Base-by-base conservation (phyloP, 148 eudicot species). In the Heliosperma pusillum region DNA sequence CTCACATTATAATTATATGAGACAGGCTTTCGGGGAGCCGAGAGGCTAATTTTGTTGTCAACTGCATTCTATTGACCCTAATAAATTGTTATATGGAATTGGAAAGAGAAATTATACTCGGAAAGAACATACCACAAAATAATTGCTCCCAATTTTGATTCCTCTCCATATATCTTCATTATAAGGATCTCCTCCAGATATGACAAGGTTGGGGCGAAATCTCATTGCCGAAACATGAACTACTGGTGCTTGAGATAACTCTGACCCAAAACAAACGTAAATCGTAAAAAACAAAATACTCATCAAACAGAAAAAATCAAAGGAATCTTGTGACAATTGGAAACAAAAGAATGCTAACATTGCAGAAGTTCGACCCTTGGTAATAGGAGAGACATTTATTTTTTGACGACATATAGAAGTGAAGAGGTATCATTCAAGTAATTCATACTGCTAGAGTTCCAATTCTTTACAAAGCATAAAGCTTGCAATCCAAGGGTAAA, bases 131-230 rank as follows among this genome's bases (percentile, higher is more conserved):
- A 91, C 98, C 73, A 60, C 79, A 76, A 94, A 94, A 72, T 81
- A 33, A 55, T 80, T 80, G 36, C 82, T 70, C 55, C 97, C 98
- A 72, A 94, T 89, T 76, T 66, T 87, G 64, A 91, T 61, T 77
- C 85, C 77, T 62, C 70, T 78, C 98, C 98, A 94, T 65, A 73
- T 78, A 81, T 94, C 98, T 91, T 94, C 98, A 50, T 79, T 83
- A 78, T 87, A 94, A 58, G 98, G 91, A 79, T 82, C 82, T 60
- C 97, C 97, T 62, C 98, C 97, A 74, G 93, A 89, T 78, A 88
- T 80, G 71, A 94, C 88, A 77, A 94, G 85, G 77, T 94, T 94
- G 68, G 98, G 98, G 15, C 98, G 97, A 72, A 94, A 94, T 82
- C 91, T 87, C 84, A 63, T 84, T 65, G 97, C 72, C 56, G 83